Evolutionary conservation across 139 green algal species (phyloP), one percentile per base, ranked within the genome.

Genomic region (Picochlorum sp.): DNA sequence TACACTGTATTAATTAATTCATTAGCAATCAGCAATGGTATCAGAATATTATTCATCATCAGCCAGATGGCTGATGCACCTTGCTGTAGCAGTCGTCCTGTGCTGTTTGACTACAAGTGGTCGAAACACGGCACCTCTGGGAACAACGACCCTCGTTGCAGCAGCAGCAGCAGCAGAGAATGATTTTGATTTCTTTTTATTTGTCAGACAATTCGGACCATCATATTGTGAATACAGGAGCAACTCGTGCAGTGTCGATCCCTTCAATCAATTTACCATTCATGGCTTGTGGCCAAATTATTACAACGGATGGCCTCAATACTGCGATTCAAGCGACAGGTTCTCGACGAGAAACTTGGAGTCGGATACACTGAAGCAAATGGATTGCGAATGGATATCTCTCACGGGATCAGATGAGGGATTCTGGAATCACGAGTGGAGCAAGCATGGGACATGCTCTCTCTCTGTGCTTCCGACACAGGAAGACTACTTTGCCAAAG

Each of bases 271-370:
- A 10, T 92, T 92, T 60, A 88, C 82, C 51, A 76, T 92, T 44
- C 85, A 91, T 41, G 84, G 85, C 1, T 66, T 92, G 20, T 91
- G 85, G 85, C 85, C 85, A 21, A 81, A 89, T 68, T 85, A 81
- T 52, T 18, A 59, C 30, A 69, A 78, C 49, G 85, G 84, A 24
- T 85, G 69, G 61, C 84, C 81, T 0, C 52, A 80, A 64, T 83
- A 79, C 50, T 92, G 85, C 51, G 74, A 81, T 45, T 47, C 15
- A 26, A 41, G 10, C 18, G 14, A 70, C 26, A 26, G 13, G 51
- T 65, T 47, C 23, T 59, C 51, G 15, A 28, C n/a, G 6, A 28
- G 4, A 16, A n/a, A 45, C 20, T 11, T 57, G 3, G 37, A 30
- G 23, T 18, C n/a, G 26, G 9, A 44, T 18, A 49, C 65, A 34